Base-by-base conservation (phyloP, 768 basidiomycete species). In the Lactifluus hygrophoroides region DNA sequence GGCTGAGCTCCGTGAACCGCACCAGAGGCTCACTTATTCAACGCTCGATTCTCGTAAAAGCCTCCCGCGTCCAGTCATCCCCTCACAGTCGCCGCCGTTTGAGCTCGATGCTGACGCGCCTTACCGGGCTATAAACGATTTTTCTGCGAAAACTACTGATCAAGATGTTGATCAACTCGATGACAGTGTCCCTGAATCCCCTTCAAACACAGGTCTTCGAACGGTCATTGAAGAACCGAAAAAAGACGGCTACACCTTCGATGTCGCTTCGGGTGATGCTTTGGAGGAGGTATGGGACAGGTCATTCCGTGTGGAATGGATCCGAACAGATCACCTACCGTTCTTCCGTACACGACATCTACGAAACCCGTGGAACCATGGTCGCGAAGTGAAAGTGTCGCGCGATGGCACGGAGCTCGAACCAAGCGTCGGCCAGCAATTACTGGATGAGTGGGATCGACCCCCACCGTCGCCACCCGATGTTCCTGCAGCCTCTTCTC, bases 351-450 rank as follows among this genome's bases (percentile, higher is more conserved):
- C 87, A 34, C 79, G 85, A 27, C 87, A 92, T 67, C 70, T 96
- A 51, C 83, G 90, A 42, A 98, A 97, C 68, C 86, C 87, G 2
- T 97, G 94, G 93, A 97, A 97, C 65, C 82, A 90, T 63, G 89
- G 88, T 58, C 75, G 82, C 50, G 85, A 89, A 66, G 78, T 90
- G 45, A 88, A 90, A 74, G 82, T 90, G 8, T 92, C 89, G 13
- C 76, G 90, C 48, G 91, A 94, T 68, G 94, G 94, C 17, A 96
- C 94, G 1, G 94, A 97, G 68, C 69, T 98, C 19, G 94, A 97
- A 68, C 92, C 94, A 2, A 66, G 66, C 1, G 80, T 90, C 14
- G 90, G 89, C 25, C 77, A 82, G 64, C 75, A 71, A 61, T 69
- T 94, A 38, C 54, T 94, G 56, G 82, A 83, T 5, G 85, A 88